Base-by-base conservation (phyloP, 176 grass and related monocot species). In the Musa troglodytarum region DNA sequence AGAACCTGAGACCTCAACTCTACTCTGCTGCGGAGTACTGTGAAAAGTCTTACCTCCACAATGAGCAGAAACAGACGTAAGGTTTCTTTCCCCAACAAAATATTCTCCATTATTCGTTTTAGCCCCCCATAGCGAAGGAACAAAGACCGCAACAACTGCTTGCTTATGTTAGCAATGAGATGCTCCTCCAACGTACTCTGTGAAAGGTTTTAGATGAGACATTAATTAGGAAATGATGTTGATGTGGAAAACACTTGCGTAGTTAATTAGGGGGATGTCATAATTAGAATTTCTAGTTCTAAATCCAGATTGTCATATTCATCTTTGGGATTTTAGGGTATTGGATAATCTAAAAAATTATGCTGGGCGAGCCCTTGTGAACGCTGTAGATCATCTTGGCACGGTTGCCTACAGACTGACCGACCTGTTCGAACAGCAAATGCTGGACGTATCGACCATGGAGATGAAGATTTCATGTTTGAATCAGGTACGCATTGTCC, bases 301-400 rank as follows among this genome's bases (percentile, higher is more conserved):
- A 92, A 86, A 81, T 96, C 17, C 13, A 12, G 14, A 72, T 74
- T 84, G 52, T 84, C 80, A 80, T 69, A 43, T 90, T 74, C 82
- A 89, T 69, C 90, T 93, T 90, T 84, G 87, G 83, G 50, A 0
- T 34, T 74, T 62, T 50, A 98, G 90, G 73, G 95, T 99, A 69
- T 80, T 99, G 82, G 90, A 92, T 76, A 94, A 99, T 82, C 70
- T 99, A 54, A 99, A 99, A 65, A 86, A 91, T 83, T 99, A 99
- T 75, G 86, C 90, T 74, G 91, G 94, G 12, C 87, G 95, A 77
- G 95, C 95, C 14, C 79, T 99, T 73, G 95, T 99, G 63, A 99
- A 99, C 25, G 95, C 88, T 24, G 95, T 99, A 3, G 95, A 99
- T 76, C 95, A 99, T 71, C 88, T 99, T 16, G 95, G 95, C 54